Conservation (phyloP, 2,329 filamentous ascomycete species). For the Aspergillus sp. region DNA sequence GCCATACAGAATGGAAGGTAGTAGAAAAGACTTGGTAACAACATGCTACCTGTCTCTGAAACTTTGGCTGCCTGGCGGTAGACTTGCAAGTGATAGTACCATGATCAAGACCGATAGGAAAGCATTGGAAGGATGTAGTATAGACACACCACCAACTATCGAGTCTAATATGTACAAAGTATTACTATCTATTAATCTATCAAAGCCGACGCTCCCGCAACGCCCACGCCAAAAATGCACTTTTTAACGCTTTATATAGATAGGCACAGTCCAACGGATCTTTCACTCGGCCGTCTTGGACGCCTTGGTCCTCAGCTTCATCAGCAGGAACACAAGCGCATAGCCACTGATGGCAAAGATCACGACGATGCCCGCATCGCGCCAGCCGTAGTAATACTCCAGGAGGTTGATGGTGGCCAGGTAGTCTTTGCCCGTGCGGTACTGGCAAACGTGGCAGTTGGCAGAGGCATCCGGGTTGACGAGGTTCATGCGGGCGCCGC, state of each 20-base stretch:
- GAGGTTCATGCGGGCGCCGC: constrained; percentile 44
- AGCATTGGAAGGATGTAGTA: too few relatives aligned
- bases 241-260: background rate
- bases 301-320: constrained; percentile 2
- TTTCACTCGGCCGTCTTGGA: constrained; percentile 2
- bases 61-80: too few relatives aligned
- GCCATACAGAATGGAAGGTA: too few relatives aligned
- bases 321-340: constrained; percentile 5
- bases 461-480: constrained; percentile 49
- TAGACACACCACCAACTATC: too few relatives aligned
- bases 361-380: constrained; percentile 6
- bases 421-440: constrained; percentile 50
- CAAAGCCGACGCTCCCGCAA: too few relatives aligned
- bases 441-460: constrained; percentile 54
- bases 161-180: too few relatives aligned
- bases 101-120: too few relatives aligned
- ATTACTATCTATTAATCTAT: too few relatives aligned
- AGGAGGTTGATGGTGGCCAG: constrained; percentile 44
- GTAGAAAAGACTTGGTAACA: too few relatives aligned
- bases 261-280: background rate
- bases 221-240: background rate
- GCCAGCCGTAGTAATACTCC: constrained; percentile 8
- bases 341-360: constrained; percentile 7
- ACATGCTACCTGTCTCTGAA: too few relatives aligned
- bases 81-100: too few relatives aligned